Conservation (phyloP, 441 rosid genomes). For the Brassica hybrid region DNA sequence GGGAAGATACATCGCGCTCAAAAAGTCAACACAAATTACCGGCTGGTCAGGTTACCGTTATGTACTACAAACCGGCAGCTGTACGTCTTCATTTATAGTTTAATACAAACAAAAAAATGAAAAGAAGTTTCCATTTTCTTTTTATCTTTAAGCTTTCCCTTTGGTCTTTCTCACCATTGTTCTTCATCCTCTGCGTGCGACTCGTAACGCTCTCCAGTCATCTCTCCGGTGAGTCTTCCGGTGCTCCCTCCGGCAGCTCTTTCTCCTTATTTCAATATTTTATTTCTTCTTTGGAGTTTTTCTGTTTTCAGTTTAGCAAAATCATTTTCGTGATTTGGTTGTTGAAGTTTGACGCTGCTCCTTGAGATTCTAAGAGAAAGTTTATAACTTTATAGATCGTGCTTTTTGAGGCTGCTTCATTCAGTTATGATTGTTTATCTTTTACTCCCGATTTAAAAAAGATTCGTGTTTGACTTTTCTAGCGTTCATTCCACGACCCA, state of each 20-base stretch:
- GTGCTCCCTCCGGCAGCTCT: too few relatives aligned
- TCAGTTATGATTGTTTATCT: neutral
- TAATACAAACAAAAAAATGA: neutral
- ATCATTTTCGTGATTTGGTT: too few relatives aligned
- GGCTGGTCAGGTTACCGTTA: slow-evolving; percentile 45
- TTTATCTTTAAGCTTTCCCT: slow-evolving; percentile 21
- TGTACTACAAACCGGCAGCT: neutral
- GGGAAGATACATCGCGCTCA: neutral
- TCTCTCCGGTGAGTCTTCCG: slow-evolving; percentile 33
- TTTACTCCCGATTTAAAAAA: neutral
- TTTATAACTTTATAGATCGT: slow-evolving; percentile 9
- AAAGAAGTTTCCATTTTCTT: slow-evolving; percentile 6
- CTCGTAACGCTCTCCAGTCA: slow-evolving; percentile 12
- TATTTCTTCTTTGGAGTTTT: too few relatives aligned
- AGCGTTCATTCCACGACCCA: slow-evolving; percentile 31
- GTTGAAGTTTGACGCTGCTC: too few relatives aligned
- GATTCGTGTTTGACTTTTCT: slow-evolving; percentile 44
- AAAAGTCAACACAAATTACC: slow-evolving; percentile 27
- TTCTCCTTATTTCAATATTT: too few relatives aligned
- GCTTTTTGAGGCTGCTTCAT: neutral
- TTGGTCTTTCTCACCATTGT: slow-evolving; percentile 7
- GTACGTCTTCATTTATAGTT: neutral
- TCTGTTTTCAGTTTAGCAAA: too few relatives aligned
- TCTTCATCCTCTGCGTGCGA: slow-evolving; percentile 10
- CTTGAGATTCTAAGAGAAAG: too few relatives aligned